Evolutionary conservation across 225 moss, liverwort and hornwort species (phyloP).

Genomic region (Pseudisothecium myosuroides): DNA sequence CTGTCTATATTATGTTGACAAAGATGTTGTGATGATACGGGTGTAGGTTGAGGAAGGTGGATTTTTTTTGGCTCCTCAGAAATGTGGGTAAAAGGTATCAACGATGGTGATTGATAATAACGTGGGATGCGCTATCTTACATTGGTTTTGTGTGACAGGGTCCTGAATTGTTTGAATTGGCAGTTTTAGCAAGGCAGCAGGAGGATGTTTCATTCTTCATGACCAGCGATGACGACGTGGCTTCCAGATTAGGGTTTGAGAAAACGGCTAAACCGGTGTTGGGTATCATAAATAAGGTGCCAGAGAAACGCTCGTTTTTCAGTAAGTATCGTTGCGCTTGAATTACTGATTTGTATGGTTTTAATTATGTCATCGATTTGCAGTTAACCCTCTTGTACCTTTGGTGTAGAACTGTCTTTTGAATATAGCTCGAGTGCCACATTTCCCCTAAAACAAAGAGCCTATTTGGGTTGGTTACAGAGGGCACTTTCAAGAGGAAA

Average conservation of each 20-base stretch:
- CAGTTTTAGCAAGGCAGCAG: conserved; percentile 26
- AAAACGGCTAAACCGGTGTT: not conserved
- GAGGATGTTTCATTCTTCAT: conserved; percentile 36
- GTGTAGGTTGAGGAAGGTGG: not conserved
- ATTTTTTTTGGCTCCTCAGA: not conserved
- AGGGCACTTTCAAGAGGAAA: conserved; percentile 28
- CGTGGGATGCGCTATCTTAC: not conserved
- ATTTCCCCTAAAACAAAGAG: not conserved
- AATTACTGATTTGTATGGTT: not conserved
- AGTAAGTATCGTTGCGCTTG: not conserved
- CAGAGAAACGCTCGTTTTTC: conserved; percentile 12
- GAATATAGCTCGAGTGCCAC: not conserved
- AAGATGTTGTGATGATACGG: not conserved
- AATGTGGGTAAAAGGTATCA: not conserved
- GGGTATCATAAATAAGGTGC: conserved; percentile 7
- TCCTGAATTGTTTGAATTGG: conserved; percentile 27
- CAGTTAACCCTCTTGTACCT: not conserved
- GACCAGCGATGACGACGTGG: conserved; percentile 27
- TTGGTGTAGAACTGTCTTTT: not conserved
- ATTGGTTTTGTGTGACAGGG: conserved; percentile 9
- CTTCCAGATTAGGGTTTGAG: conserved; percentile 27
- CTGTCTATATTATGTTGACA: not conserved
- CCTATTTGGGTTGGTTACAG: conserved; percentile 1
- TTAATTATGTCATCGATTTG: not conserved
- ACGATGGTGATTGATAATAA: not conserved